phyloP scores from a whole-genome alignment of 2,329 filamentous ascomycete species.

The Arthrobotrys musiformis region DNA sequence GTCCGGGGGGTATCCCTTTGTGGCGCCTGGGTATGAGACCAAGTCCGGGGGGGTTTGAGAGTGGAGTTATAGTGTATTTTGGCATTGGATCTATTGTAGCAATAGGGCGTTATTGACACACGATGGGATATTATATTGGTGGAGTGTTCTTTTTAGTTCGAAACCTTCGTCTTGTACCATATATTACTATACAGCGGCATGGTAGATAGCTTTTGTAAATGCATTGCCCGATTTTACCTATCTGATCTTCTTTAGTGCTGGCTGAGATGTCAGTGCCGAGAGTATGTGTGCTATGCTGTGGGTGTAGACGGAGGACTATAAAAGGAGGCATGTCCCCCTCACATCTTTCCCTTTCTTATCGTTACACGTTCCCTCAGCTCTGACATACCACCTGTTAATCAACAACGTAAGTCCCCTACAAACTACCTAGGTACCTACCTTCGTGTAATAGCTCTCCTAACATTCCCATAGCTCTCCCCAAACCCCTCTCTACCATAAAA shows the following conservation, averaged over 20 bases:
- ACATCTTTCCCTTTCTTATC: no score
- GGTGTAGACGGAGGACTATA: no score
- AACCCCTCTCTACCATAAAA: not conserved
- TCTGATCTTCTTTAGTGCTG: not conserved
- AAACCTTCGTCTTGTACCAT: constrained; percentile 1
- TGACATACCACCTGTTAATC: not conserved
- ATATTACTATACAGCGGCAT: not conserved
- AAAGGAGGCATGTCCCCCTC: no score
- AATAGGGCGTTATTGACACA: constrained; percentile 2
- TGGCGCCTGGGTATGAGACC: no score
- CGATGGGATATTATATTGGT: not conserved
- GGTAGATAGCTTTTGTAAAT: not conserved
- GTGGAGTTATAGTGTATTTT: not conserved
- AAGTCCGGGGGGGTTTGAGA: not conserved
- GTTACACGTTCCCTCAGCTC: no score
- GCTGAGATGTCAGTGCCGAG: no score
- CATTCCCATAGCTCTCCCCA: not conserved
- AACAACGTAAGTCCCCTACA: not conserved
- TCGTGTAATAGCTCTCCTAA: not conserved
- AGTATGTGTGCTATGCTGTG: no score
- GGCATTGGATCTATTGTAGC: not conserved
- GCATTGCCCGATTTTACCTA: not conserved
- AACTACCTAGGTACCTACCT: not conserved
- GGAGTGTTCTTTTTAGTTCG: not conserved
- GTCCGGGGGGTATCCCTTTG: no score